phyloP scores from a whole-genome alignment of 805 yeast genomes.

The Wickerhamomyces mucosus region DNA sequence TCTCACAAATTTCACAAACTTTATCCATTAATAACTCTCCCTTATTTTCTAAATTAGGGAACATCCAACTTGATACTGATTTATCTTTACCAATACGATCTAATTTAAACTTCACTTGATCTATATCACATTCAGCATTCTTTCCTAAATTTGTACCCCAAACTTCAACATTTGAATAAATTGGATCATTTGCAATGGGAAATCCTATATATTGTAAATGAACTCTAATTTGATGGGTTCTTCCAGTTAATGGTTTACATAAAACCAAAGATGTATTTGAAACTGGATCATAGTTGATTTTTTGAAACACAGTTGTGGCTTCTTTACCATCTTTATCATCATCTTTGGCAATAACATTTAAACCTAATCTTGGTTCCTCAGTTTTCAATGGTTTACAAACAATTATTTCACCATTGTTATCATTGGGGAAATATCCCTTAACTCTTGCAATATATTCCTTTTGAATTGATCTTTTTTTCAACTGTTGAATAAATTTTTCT shows the following conservation, averaged over 20 bases:
- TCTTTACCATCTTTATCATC: conserved; percentile 37
- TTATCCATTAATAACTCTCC: conserved; percentile 27
- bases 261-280: conserved; percentile 42
- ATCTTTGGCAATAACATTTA: conserved; percentile 27
- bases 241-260: conserved; percentile 82
- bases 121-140: conserved; percentile 40
- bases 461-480: conserved; percentile 56
- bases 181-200: conserved; percentile 89
- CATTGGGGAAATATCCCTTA: conserved; percentile 72
- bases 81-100: conserved; percentile 63
- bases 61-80: conserved; percentile 60
- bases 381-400: conserved; percentile 67
- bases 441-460: conserved; percentile 87
- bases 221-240: conserved; percentile 93
- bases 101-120: conserved; percentile 37
- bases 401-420: conserved; percentile 30
- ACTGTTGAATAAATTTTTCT: conserved; percentile 50
- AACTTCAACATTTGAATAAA: conserved; percentile 60
- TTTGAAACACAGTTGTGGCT: conserved; percentile 59
- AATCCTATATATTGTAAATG: conserved; percentile 79
- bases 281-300: conserved; percentile 19
- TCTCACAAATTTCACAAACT: conserved; percentile 15
- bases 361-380: conserved; percentile 60
- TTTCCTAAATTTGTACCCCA: conserved; percentile 80
- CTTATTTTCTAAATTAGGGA: conserved; percentile 57